phyloP scores from a whole-genome alignment of 2,329 filamentous ascomycete species.

The Coniosporium tulheliwenetii region DNA sequence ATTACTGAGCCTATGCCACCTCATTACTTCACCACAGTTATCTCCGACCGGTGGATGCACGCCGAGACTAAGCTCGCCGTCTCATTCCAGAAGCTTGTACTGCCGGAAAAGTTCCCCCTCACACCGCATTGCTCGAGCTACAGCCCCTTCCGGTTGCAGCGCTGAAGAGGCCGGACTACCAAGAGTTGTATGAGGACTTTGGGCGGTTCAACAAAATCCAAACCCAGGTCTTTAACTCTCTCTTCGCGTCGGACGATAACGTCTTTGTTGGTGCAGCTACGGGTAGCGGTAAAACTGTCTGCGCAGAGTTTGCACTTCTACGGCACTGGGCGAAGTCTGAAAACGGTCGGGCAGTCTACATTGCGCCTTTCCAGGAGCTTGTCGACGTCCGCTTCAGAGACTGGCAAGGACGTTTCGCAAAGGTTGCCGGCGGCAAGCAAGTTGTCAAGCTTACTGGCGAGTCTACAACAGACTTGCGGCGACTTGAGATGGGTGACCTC shows the following conservation, averaged over 20 bases:
- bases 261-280: constrained; percentile 87
- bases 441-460: constrained; percentile 91
- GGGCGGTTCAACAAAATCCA: constrained; percentile 93
- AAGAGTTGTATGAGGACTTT: constrained; percentile 68
- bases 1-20: constrained; percentile 97
- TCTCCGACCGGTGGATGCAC: constrained; percentile 97
- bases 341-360: constrained; percentile 72
- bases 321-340: constrained; percentile 67
- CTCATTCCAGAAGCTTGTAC: constrained; percentile 84
- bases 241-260: constrained; percentile 84
- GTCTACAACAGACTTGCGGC: constrained; percentile 75
- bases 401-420: constrained; percentile 65
- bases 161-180: constrained; percentile 71
- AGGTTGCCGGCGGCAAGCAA: constrained; percentile 66
- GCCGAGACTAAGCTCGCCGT: constrained; percentile 87
- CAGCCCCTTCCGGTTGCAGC: constrained; percentile 82
- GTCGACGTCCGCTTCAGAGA: constrained; percentile 69
- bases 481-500: constrained; percentile 75
- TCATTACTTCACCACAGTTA: constrained; percentile 91
- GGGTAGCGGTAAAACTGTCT: constrained; percentile 91
- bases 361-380: constrained; percentile 88
- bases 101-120: constrained; percentile 93
- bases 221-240: constrained; percentile 88
- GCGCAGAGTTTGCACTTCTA: constrained; percentile 84
- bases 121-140: constrained; percentile 81